Conservation (phyloP, 768 basidiomycete species). For the Boletus coccyginus region DNA sequence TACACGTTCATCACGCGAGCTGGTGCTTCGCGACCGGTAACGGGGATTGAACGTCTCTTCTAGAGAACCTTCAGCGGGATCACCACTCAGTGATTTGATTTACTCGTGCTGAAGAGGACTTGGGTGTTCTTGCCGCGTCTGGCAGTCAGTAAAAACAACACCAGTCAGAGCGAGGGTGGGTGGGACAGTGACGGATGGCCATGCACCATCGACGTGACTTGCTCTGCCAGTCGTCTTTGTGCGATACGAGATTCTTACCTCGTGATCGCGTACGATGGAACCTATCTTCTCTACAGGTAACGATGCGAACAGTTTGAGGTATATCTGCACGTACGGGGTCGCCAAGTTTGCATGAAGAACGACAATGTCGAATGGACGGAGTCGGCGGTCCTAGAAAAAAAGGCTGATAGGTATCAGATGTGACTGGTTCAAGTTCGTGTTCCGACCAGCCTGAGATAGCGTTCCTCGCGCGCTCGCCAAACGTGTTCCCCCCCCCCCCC, state of each 20-base stretch:
- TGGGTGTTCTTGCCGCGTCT: constrained; percentile 39
- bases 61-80: too few relatives aligned
- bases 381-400: not conserved
- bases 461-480: too few relatives aligned
- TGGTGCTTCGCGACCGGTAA: constrained; percentile 56
- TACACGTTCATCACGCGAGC: too few relatives aligned
- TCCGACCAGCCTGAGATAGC: too few relatives aligned
- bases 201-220: constrained; percentile 60
- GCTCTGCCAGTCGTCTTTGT: constrained; percentile 51
- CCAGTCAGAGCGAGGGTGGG: not conserved
- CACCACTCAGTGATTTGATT: constrained; percentile 57
- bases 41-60: constrained; percentile 53
- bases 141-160: constrained; percentile 19
- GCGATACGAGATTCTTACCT: constrained; percentile 48
- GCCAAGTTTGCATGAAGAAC: constrained; percentile 85
- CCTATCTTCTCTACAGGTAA: constrained; percentile 59
- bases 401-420: too few relatives aligned
- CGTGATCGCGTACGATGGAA: constrained; percentile 55
- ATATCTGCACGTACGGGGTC: constrained; percentile 79
- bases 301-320: constrained; percentile 82
- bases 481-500: too few relatives aligned
- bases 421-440: too few relatives aligned
- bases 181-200: constrained; percentile 38
- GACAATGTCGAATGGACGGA: constrained; percentile 30
- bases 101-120: constrained; percentile 47